Conservation (phyloP, 495 filamentous ascomycete genomes). For the Trichocladium antarcticum region DNA sequence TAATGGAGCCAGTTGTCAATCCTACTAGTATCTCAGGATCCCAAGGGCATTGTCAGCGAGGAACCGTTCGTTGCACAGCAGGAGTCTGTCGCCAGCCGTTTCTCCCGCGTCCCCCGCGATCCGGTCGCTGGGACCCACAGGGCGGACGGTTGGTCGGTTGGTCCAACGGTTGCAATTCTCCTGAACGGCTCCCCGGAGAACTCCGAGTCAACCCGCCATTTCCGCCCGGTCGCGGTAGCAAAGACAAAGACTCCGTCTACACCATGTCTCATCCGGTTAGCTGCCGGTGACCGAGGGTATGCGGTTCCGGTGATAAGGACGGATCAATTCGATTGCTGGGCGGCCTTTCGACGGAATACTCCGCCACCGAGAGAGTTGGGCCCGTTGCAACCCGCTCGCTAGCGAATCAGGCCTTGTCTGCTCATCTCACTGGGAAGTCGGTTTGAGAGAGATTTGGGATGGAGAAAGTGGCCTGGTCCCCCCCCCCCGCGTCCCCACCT, state of each 20-base stretch:
- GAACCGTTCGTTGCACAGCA: too few species aligned
- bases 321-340: neutral
- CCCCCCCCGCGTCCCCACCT: neutral
- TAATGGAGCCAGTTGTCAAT: too few species aligned
- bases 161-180: too few species aligned
- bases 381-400: too few species aligned
- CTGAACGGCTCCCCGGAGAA: too few species aligned
- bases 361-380: neutral
- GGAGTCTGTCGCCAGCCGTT: too few species aligned
- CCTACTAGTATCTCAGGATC: too few species aligned
- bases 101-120: too few species aligned
- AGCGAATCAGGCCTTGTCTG: neutral
- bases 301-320: slow-evolving; percentile 1
- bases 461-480: neutral
- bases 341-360: neutral
- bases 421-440: neutral
- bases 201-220: neutral
- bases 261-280: neutral
- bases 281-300: neutral
- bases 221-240: neutral
- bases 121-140: too few species aligned
- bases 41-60: too few species aligned
- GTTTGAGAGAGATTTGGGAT: neutral
- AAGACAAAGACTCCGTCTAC: neutral
- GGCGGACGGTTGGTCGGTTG: too few species aligned